These are phyloP conservation scores for Neolentinus lepideus DNA, from an alignment of 1,284 basidiomycete species.

Conservation along the genomic window DNA sequence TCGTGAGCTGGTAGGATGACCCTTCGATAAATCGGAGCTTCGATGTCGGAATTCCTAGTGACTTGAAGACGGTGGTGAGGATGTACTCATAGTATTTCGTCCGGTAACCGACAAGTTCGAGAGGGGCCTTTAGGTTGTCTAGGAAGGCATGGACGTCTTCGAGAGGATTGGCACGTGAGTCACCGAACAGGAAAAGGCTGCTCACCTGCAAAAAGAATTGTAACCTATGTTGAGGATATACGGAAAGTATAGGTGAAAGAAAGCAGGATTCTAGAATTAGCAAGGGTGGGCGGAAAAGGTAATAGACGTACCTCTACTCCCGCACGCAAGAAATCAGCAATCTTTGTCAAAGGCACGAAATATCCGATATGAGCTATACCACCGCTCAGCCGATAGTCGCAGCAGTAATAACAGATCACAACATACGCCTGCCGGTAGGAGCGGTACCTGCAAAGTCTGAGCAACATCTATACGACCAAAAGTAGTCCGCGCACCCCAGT, in stretches of 20 bases:
- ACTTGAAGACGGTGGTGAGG: constrained; percentile 78
- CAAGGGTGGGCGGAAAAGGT: constrained; percentile 8
- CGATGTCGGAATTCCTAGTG: constrained; percentile 87
- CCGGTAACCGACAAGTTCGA: constrained; percentile 88
- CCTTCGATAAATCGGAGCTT: constrained; percentile 85
- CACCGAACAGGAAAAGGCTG: neutral
- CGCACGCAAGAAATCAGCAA: constrained; percentile 93
- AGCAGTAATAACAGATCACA: constrained; percentile 2
- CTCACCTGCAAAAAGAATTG: constrained; percentile 82
- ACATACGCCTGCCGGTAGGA: constrained; percentile 88
- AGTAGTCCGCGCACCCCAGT: constrained; percentile 69
- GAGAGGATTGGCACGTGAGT: neutral
- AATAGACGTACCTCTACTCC: constrained; percentile 62
- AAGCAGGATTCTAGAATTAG: neutral
- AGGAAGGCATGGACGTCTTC: constrained; percentile 95
- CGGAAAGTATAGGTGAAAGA: neutral
- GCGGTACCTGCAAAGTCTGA: constrained; percentile 64
- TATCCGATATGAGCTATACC: constrained; percentile 90
- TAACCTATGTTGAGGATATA: constrained; percentile 48
- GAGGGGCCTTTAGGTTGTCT: constrained; percentile 94
- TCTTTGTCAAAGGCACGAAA: constrained; percentile 93
- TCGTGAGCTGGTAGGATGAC: constrained; percentile 86
- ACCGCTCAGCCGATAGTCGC: neutral
- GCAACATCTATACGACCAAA: neutral
- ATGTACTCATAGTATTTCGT: constrained; percentile 89